These are phyloP conservation scores for Fusarium continuum DNA, from an alignment of 2,329 filamentous ascomycete genomes.

Conservation along the genomic window DNA sequence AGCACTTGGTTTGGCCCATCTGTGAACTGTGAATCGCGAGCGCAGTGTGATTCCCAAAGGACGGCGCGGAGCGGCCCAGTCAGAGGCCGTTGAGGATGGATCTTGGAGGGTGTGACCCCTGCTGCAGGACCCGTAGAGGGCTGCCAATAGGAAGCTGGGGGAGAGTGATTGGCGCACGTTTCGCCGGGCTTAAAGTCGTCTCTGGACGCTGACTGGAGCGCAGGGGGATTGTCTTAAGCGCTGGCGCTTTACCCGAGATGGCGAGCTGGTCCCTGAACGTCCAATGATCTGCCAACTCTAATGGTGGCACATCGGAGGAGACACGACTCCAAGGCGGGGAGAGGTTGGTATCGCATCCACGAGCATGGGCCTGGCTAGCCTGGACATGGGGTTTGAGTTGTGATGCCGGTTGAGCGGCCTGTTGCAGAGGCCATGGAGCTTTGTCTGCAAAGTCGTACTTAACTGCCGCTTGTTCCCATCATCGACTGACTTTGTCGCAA, in stretches of 20 bases:
- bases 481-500: slow-evolving; percentile 25
- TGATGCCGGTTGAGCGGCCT: slow-evolving; percentile 1
- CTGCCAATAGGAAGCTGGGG: slow-evolving; percentile 29
- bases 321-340: background rate
- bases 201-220: slow-evolving; percentile 36
- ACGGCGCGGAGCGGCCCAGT: slow-evolving; percentile 42
- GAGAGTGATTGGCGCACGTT: slow-evolving; percentile 11
- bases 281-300: slow-evolving; percentile 28
- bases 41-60: slow-evolving; percentile 42
- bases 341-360: background rate
- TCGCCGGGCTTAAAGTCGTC: slow-evolving; percentile 5
- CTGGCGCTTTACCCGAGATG: slow-evolving; percentile 36
- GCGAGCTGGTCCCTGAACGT: background rate
- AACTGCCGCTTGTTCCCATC: slow-evolving; percentile 3
- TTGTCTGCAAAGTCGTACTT: background rate
- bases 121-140: slow-evolving; percentile 24
- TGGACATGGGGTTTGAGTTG: background rate
- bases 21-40: slow-evolving; percentile 21
- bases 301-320: slow-evolving; percentile 9
- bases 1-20: slow-evolving; percentile 20
- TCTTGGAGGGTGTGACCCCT: slow-evolving; percentile 35
- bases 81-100: slow-evolving; percentile 38
- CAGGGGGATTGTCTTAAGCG: slow-evolving; percentile 34
- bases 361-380: too few species aligned
- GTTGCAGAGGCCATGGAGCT: background rate